Conservation (phyloP, 202 grass and related monocot genomes). For the Setaria viridis region DNA sequence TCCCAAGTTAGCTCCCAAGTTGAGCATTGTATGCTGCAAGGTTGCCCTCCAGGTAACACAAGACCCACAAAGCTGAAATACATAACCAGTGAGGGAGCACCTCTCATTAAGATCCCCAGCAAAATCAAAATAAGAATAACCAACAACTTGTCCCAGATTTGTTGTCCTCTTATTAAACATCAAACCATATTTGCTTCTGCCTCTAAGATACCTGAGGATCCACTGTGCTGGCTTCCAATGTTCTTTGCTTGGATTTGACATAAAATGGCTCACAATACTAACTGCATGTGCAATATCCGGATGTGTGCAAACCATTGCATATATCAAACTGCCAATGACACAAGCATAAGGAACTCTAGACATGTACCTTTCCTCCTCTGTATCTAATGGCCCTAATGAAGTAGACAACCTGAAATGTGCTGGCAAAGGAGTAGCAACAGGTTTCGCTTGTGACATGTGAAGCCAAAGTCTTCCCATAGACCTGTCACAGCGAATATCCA, state of each 20-base stretch:
- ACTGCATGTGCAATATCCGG: not conserved
- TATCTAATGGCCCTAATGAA: no score
- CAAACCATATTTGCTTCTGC: conserved; percentile 3
- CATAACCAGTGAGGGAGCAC: not conserved
- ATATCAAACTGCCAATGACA: not conserved
- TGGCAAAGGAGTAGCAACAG: no score
- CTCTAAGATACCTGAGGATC: not conserved
- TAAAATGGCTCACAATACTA: not conserved
- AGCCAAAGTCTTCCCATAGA: not conserved
- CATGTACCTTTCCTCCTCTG: not conserved
- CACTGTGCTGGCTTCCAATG: not conserved
- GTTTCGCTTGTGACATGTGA: not conserved
- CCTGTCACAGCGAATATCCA: not conserved
- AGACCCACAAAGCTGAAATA: conserved; percentile 1
- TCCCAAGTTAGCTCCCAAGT: not conserved
- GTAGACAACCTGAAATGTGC: no score
- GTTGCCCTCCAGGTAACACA: not conserved
- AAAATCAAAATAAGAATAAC: not conserved
- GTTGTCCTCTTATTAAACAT: not conserved
- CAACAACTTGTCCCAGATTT: not conserved
- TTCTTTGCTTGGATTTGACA: not conserved
- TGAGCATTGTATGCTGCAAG: not conserved
- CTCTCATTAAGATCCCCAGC: not conserved
- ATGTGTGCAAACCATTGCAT: not conserved
- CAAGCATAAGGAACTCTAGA: not conserved